Percentiles rank a stretch among this genome's conserved stretches.
Evolutionary conservation across 345 rosid species (phyloP).

Genomic region (Eucalyptus lansdowneana): DNA sequence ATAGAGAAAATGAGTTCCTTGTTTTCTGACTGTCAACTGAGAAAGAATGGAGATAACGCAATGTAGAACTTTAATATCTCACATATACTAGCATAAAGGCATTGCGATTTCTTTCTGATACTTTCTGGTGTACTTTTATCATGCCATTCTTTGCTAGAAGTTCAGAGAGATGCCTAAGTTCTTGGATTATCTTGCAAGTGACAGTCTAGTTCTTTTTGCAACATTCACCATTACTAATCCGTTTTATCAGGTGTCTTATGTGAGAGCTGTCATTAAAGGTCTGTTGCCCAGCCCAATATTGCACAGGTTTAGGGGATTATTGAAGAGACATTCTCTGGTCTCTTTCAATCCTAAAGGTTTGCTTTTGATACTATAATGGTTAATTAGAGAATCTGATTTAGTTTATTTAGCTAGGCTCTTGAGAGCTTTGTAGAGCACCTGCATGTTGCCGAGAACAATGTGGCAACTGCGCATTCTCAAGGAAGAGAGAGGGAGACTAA

Average conservation of each 20-base stretch:
- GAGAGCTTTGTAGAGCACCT: background rate
- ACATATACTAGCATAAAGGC: background rate
- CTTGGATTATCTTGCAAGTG: background rate
- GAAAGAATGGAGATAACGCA: background rate
- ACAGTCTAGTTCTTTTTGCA: background rate
- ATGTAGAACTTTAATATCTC: background rate
- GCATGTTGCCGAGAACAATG: background rate
- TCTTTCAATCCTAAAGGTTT: background rate
- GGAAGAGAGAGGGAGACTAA: background rate
- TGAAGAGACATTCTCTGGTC: background rate
- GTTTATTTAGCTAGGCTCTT: background rate
- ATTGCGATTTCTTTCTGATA: background rate
- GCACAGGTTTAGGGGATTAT: background rate
- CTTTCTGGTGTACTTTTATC: background rate
- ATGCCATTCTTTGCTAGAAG: background rate
- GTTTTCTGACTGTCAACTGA: background rate
- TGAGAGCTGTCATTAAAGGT: background rate
- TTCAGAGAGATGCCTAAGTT: background rate
- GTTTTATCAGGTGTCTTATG: background rate
- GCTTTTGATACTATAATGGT: background rate
- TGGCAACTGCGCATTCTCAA: background rate
- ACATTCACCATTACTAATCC: background rate
- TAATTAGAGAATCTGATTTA: background rate
- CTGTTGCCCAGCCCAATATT: background rate
- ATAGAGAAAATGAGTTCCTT: background rate